Base-by-base conservation (phyloP, 2,329 filamentous ascomycete species). In the Colletotrichum orchidophilum region DNA sequence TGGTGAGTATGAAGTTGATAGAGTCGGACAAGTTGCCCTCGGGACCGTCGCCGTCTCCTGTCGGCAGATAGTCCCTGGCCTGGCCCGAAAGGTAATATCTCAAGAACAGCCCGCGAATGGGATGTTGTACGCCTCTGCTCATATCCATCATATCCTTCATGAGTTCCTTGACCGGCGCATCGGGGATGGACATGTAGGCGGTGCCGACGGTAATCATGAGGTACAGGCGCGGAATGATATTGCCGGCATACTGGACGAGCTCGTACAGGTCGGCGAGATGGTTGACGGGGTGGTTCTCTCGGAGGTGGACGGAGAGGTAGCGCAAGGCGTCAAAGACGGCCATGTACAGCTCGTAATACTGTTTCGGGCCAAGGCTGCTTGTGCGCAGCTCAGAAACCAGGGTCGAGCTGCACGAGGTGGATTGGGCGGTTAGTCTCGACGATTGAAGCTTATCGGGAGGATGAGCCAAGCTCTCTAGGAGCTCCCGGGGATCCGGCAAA, bases 101-200 rank as follows among this genome's bases (percentile, higher is more conserved):
- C 77, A 99, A 84, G 81, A 99, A 99, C 66, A 99, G 87, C 21
- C 96, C 96, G 69, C 96, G 94, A 73, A 98, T 95, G 18, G 96
- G 96, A 82, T 99, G 96, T 79, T 99, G 96, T 26, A 99, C 95
- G 67, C 96, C 96, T 74, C 96, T 90, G 83, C 95, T 98, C 96
- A 99, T 99, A 83, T 99, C 96, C 96, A 99, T 99, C 96, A 99
- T 99, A 82, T 99, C 96, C 84, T 99, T 99, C 96, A 99, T 99
- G 73, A 99, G 94, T 86, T 99, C 96, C 84, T 99, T 99, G 76
- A 99, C 96, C 0, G 96, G 96, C 70, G 97, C 96, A 87, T 98
- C 96, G 78, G 96, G 93, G 79, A 99, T 97, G 29, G 94, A 92
- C 96, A 99, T 99, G 86, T 99, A 99, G 59, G 97, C 97, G 2